Base-by-base conservation (phyloP, 1,284 basidiomycete genomes). In the Rhodotorula sp. region DNA sequence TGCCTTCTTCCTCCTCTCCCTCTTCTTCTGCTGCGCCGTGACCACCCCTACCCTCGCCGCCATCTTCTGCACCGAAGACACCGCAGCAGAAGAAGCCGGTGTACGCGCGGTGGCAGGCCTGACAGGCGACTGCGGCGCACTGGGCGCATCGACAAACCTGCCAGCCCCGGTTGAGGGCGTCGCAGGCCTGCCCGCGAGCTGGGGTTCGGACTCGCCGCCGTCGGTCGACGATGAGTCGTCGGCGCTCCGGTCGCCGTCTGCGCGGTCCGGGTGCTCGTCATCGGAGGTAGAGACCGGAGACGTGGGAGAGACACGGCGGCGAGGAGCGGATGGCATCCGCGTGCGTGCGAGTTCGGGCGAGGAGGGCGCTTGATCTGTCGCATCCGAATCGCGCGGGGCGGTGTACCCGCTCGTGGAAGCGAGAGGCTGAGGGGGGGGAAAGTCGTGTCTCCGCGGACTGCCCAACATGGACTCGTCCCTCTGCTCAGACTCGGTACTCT, bases 51-150 rank as follows among this genome's bases (percentile, higher is more conserved):
- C 44, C 2, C 44, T 13, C 24, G 44, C 46, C 26, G 8, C 30
- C 50, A 9, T 40, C 1, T 20, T 18, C 34, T 7, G 16, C 7
- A 9, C 20, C 72, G 55, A 71, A 51, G 65, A 70, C 75, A 34
- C 71, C 76, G 50, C 73, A 70, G n/a, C n/a, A n/a, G n/a, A n/a
- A n/a, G 55, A 71, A 71, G 51, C 74, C 67, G 47, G 70, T 72
- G 30, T 68, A 51, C n/a, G 59, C 24, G 34, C 18, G 4, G 18
- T 18, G 2, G 34, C 30, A 13, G 52, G 51, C 47, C 57, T 62
- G 28, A 53, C 40, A 6, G 72, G 68, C 18, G 46, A 75, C 59
- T 46, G 71, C 68, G 53, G 76, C 65, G 68, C 70, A 7, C 50
- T 58, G 30, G 56, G 59, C n/a, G 70, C 70, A 8, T 70, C 70